These are phyloP conservation scores for Globisporangium ultimum DNA, from an alignment of 352 stramenopile genomes.

Conservation along the genomic window DNA sequence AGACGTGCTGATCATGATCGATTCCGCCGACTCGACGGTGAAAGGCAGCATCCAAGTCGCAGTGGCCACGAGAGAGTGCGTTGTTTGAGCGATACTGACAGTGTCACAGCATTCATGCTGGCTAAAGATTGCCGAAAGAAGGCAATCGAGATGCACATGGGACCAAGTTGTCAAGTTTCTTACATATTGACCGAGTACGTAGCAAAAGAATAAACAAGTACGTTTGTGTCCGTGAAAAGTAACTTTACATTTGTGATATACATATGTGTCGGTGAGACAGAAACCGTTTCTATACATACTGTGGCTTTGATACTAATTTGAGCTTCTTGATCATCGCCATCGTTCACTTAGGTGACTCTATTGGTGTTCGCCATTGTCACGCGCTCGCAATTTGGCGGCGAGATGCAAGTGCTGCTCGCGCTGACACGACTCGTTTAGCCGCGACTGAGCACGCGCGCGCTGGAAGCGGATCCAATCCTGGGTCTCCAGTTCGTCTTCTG, in stretches of 20 bases:
- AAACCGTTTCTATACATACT: not conserved
- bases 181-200: not conserved
- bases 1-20: slow-evolving; percentile 26
- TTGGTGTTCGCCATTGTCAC: not conserved
- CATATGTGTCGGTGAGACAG: too few species aligned
- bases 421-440: slow-evolving; percentile 38
- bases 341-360: not conserved
- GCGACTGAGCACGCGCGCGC: slow-evolving; percentile 45
- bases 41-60: slow-evolving; percentile 21
- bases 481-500: slow-evolving; percentile 53
- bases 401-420: slow-evolving; percentile 17
- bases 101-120: not conserved
- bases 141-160: not conserved
- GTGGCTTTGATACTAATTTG: not conserved
- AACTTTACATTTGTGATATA: too few species aligned
- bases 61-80: slow-evolving; percentile 16
- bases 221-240: too few species aligned
- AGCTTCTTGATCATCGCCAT: not conserved
- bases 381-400: not conserved
- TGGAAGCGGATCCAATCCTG: slow-evolving; percentile 56
- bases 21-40: slow-evolving; percentile 28
- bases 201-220: not conserved
- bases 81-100: not conserved
- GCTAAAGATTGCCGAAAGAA: not conserved
- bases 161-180: not conserved